Evolutionary conservation across 345 rosid genomes (phyloP), one percentile per base, ranked within the genome.

Genomic region (Gossypium stocksii): DNA sequence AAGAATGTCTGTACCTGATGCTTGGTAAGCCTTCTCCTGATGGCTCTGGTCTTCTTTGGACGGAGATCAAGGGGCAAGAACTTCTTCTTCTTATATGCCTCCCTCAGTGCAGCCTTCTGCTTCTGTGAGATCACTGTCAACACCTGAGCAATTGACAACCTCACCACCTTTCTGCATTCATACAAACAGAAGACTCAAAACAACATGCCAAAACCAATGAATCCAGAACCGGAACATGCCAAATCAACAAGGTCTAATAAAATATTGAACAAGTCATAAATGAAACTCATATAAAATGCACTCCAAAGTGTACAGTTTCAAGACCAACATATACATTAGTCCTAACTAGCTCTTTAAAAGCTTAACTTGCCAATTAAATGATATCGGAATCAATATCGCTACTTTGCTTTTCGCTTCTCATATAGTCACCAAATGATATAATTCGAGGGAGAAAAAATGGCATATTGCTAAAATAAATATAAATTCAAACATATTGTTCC

Each of bases 21-120:
- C 84, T 92, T 94, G 71, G 98, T 92, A 58, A 94, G 97, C 82
- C 86, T 87, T 77, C 98, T 87, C 65, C 97, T 91, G 78, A 94
- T 94, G 53, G 94, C 97, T 74, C 97, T 82, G 78, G 98, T 94
- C 92, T 94, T 94, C 91, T 94, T 94, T 65, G 94, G 94, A 76
- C 98, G 97, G 64, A 94, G 84, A 81, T 94, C 98, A 12, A 94
- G 97, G 2, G 98, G 98, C 84, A 92, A 73, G 54, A 82, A 82
- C 81, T 89, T 92, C 89, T 90, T 94, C 15, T 81, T 90, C 89
- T 90, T 87, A 82, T 88, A 94, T 4, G 78, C 98, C 19, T 92
- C 97, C 84, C 98, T 90, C 60, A 94, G 49, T 0, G 93, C 92
- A n/a, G 90, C 76, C 88, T 94, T 94, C 86, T 94, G 98, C 75